Evolutionary conservation across 2,329 filamentous ascomycete genomes (phyloP), one percentile per base, ranked within the genome.

Genomic region (Colletotrichum cuscutae): DNA sequence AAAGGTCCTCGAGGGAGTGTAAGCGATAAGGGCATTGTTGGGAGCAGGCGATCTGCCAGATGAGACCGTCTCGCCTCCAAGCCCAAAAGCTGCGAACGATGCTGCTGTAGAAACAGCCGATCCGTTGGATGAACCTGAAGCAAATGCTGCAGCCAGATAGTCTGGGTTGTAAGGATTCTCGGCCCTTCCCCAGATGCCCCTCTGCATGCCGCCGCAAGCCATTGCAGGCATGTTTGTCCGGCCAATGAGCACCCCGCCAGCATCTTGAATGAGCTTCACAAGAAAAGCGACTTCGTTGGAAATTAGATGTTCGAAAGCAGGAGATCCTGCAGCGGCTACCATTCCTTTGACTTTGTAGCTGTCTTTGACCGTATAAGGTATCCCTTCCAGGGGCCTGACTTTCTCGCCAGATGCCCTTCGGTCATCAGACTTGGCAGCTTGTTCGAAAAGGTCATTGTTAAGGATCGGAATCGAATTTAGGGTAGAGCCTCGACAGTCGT

Each of bases 161-260:
- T 85, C 81, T 0, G 76, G 65, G 68, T 89, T 89, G 74, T 89
- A 89, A 0, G 88, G 87, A 53, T 83, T 86, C 74, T 89, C 87
- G 0, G 87, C 86, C 5, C 87, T 82, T 0, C 87, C 87, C 75
- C 87, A 88, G 6, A 86, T 75, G 1, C 88, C 87, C 12, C 87
- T 80, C 72, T 89, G 87, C 85, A 88, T 89, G 1, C 88, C 88
- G 4, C 86, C 87, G 37, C 84, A 84, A 30, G 87, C 87, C 86
- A 89, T 88, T 0, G 88, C 85, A 3, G 87, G 89, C 85, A 91
- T 91, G 7, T 42, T 82, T 91, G 89, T 90, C 56, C 85, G 84
- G 0, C 89, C 89, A 0, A 89, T 79, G 22, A 89, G 77, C 1
- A 90, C 80, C 0, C 84, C 87, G 1, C 88, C 88, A 1, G 86